Evolutionary conservation across 2,329 filamentous ascomycete genomes (phyloP).

Genomic region (Hymenoscyphus repandus): DNA sequence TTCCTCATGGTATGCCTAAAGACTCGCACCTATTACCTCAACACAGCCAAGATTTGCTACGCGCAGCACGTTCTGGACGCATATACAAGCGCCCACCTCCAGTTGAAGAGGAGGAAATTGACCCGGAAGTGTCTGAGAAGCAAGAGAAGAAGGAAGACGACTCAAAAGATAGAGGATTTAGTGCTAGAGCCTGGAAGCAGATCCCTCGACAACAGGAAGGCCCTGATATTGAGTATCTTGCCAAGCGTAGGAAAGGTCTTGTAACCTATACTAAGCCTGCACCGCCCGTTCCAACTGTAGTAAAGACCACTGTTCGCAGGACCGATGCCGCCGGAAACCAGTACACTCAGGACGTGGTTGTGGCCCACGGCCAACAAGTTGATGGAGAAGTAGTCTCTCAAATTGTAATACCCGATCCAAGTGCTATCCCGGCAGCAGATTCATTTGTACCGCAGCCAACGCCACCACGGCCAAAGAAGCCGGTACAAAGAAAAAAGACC

Average conservation of each 20-base stretch:
- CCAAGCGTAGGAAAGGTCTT: slow-evolving; percentile 56
- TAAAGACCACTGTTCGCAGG: slow-evolving; percentile 74
- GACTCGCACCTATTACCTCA: slow-evolving; percentile 73
- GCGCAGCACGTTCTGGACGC: slow-evolving; percentile 71
- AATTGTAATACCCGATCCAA: slow-evolving; percentile 55
- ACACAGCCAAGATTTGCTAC: slow-evolving; percentile 77
- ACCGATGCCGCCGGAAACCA: slow-evolving; percentile 75
- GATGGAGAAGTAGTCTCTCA: slow-evolving; percentile 75
- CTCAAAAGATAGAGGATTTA: slow-evolving; percentile 43
- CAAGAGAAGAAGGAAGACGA: slow-evolving; percentile 55
- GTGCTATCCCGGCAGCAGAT: slow-evolving; percentile 36
- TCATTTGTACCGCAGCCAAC: slow-evolving; percentile 36
- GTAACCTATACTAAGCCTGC: slow-evolving; percentile 49
- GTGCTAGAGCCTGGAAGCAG: slow-evolving; percentile 57
- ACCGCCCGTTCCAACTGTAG: slow-evolving; percentile 51
- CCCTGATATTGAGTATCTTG: slow-evolving; percentile 47
- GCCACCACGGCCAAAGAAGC: slow-evolving; percentile 51
- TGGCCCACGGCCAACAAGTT: slow-evolving; percentile 72
- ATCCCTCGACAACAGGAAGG: slow-evolving; percentile 53
- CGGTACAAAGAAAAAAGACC: slow-evolving; percentile 62
- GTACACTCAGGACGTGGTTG: slow-evolving; percentile 76
- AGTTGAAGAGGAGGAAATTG: slow-evolving; percentile 53
- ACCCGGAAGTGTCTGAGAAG: slow-evolving; percentile 44
- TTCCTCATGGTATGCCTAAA: slow-evolving; percentile 76
- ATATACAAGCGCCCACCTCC: slow-evolving; percentile 68